phyloP scores from a whole-genome alignment of 345 rosid species.

The Ceriops tagal region DNA sequence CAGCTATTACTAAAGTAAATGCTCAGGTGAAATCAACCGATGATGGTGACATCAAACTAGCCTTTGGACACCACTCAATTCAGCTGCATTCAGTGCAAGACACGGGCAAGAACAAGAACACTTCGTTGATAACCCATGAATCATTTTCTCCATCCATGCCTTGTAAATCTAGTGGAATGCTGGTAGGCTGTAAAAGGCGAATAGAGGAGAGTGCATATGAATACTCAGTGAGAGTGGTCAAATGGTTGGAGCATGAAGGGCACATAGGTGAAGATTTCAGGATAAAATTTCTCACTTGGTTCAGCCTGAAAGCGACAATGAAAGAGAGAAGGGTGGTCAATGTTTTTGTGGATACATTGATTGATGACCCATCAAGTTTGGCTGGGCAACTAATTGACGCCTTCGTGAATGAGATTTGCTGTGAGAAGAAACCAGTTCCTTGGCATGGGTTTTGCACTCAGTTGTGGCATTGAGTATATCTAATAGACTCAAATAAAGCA shows the following conservation, averaged over 20 bases:
- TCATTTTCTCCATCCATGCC: conserved; percentile 44
- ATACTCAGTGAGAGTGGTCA: conserved; percentile 40
- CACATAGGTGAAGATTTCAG: conserved; percentile 45
- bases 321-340: conserved; percentile 56
- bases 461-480: conserved; percentile 25
- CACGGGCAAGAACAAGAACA: conserved; percentile 20
- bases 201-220: conserved; percentile 43
- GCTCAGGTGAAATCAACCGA: conserved; percentile 29
- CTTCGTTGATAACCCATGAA: conserved; percentile 15
- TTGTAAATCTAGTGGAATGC: conserved; percentile 28
- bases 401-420: conserved; percentile 38
- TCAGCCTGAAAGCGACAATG: conserved; percentile 53
- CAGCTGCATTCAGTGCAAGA: conserved; percentile 13
- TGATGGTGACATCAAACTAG: conserved; percentile 15
- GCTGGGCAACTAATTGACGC: conserved; percentile 50
- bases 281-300: conserved; percentile 64
- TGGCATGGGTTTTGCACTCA: conserved; percentile 27
- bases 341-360: conserved; percentile 42
- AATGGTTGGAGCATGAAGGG: conserved; percentile 51
- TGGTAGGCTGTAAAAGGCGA: conserved; percentile 28
- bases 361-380: conserved; percentile 49
- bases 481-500: neutral
- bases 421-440: conserved; percentile 29
- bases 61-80: conserved; percentile 7
- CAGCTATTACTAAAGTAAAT: conserved; percentile 10